These are phyloP conservation scores for Bertia moriformis DNA, from an alignment of 2,329 filamentous ascomycete genomes.

Conservation along the genomic window DNA sequence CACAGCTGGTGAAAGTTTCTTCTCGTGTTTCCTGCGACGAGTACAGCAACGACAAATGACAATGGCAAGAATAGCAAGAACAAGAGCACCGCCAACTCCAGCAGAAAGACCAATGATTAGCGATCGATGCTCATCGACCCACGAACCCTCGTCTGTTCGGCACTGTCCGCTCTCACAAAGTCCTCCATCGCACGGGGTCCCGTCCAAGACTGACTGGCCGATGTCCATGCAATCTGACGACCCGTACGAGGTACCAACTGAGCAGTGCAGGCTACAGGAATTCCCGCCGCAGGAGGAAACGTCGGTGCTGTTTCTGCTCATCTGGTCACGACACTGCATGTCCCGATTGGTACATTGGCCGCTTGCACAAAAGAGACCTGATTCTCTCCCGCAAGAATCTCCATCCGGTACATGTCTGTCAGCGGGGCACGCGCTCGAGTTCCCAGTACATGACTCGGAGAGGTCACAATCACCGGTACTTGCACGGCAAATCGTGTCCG, in stretches of 20 bases:
- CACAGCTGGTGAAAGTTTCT: no score
- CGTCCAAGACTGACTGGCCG: constrained; percentile 57
- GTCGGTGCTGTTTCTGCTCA: constrained; percentile 46
- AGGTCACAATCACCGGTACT: constrained; percentile 47
- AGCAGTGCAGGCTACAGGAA: constrained; percentile 34
- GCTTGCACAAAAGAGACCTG: constrained; percentile 42
- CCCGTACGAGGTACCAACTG: constrained; percentile 8
- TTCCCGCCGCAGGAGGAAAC: constrained; percentile 49
- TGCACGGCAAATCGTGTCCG: constrained; percentile 40
- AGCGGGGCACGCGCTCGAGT: constrained; percentile 36
- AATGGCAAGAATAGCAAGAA: constrained; percentile 37
- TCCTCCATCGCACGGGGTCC: constrained; percentile 48
- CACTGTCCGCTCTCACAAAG: constrained; percentile 45
- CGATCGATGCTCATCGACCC: constrained; percentile 42
- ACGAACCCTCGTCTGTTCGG: no score
- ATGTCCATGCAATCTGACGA: constrained; percentile 40
- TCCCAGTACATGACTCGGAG: constrained; percentile 44
- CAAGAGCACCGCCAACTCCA: constrained; percentile 38
- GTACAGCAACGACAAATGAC: constrained; percentile 20
- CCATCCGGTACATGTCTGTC: constrained; percentile 38
- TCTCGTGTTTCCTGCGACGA: no score
- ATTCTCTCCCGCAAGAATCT: constrained; percentile 28
- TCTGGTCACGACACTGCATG: constrained; percentile 47
- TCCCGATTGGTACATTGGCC: constrained; percentile 57
- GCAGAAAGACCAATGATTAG: constrained; percentile 46